Base-by-base conservation (phyloP, 208 protist species). In the Trypanosoma avium region DNA sequence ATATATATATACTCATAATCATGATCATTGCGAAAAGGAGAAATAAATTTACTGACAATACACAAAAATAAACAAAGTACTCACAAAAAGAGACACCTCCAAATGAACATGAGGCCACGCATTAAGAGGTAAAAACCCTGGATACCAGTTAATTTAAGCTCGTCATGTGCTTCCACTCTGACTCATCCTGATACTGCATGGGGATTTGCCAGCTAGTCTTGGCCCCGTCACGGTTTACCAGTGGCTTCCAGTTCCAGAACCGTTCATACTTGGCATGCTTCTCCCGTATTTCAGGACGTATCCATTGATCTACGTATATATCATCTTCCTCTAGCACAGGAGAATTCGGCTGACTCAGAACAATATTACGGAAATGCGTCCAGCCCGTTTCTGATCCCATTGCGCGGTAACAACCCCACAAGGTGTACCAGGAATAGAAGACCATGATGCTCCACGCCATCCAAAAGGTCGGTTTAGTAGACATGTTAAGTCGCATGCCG, bases 201-300 rank as follows among this genome's bases (percentile, higher is more conserved):
- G 81, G 77, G 15, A 95, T 72, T 61, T 70, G 45, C 90, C 90
- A 95, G 46, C 65, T 75, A 42, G 84, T 95, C 70, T 84, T 55
- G 10, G 86, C 90, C 6, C 90, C 86, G 10, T 92, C 84, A 19
- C 90, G 74, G 33, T 93, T 91, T 32, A 91, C 82, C 2, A 90
- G 75, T 54, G 90, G 90, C 79, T 93, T 95, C 90, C 90, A 95
- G 66, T 90, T 88, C 85, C 86, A 95, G 75, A 93, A 93, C 33
- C 77, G 74, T 7, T 95, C 86, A 48, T 84, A 84, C 47, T 82
- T 82, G 46, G 69, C 75, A 54, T 86, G 86, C 75, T 90, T 90
- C 73, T 93, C 86, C 0, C 90, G 76, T 71, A 89, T 89, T 63
- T 92, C 86, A 29, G 86, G 90, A n/a, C 82, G 73, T 60, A 86